Percentiles rank a stretch among this genome's conserved stretches.
Conservation (phyloP, 805 yeast species). For the Ogataea ganodermae region DNA sequence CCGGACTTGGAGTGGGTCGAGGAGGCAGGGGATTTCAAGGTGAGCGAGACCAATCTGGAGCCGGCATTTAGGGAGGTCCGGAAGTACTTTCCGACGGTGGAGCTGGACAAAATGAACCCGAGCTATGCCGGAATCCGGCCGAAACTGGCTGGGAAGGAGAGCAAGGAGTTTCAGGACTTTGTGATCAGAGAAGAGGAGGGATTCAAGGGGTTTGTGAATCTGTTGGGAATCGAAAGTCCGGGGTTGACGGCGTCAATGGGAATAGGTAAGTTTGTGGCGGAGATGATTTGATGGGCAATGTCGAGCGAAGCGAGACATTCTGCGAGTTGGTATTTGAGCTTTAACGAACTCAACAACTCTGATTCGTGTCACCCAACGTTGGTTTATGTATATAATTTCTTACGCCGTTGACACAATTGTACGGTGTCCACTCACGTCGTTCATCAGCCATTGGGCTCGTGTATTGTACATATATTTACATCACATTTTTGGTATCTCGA, state of each 20-base stretch:
- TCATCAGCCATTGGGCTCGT: background rate
- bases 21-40: constrained; percentile 47
- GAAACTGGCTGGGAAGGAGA: constrained; percentile 54
- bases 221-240: constrained; percentile 87
- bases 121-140: constrained; percentile 86
- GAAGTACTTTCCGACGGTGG: constrained; percentile 64
- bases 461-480: constrained; percentile 11
- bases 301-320: background rate
- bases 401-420: no score
- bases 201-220: constrained; percentile 75
- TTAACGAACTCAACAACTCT: no score
- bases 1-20: constrained; percentile 87
- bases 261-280: constrained; percentile 69
- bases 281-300: background rate
- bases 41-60: constrained; percentile 48
- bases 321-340: no score
- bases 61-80: constrained; percentile 60
- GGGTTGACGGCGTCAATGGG: constrained; percentile 85
- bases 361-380: no score
- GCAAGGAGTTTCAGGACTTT: constrained; percentile 65
- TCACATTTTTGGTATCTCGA: no score
- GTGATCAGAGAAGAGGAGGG: constrained; percentile 69
- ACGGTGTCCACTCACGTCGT: background rate
- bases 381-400: no score
- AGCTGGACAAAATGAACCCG: constrained; percentile 53